These are phyloP conservation scores for Mallotus japonicus DNA, from an alignment of 441 rosid genomes.

Conservation along the genomic window DNA sequence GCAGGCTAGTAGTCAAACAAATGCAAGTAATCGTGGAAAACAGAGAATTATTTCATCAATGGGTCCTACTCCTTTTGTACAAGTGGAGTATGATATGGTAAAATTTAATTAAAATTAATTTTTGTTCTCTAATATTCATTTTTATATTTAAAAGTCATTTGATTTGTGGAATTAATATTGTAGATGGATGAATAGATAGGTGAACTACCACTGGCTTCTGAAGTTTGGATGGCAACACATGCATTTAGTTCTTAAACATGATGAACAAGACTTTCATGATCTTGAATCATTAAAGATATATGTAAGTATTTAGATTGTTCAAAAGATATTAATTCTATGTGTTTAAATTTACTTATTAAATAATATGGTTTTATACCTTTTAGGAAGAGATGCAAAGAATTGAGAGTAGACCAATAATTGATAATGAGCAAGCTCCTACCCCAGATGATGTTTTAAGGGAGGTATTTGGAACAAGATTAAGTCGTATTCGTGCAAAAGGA, in stretches of 20 bases:
- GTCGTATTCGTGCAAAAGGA: too few species aligned
- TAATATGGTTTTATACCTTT: not conserved
- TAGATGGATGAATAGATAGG: not conserved
- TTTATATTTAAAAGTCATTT: not conserved
- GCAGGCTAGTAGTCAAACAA: not conserved
- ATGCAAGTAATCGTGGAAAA: not conserved
- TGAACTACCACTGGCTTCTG: not conserved
- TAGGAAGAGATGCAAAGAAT: conserved; percentile 7
- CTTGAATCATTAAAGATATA: too few species aligned
- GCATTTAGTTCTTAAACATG: not conserved
- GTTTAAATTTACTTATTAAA: not conserved
- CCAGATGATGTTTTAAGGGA: not conserved
- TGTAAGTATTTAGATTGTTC: not conserved
- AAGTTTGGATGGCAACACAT: conserved; percentile 6
- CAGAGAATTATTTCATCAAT: not conserved
- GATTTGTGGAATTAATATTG: not conserved
- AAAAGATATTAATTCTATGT: not conserved
- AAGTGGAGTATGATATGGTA: too few species aligned
- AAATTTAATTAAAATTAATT: too few species aligned
- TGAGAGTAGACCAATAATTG: not conserved
- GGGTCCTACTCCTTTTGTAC: not conserved
- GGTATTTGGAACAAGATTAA: too few species aligned
- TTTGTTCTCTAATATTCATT: too few species aligned
- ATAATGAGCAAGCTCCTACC: not conserved
- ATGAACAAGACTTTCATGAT: not conserved